Percentiles rank a stretch among this genome's conserved stretches.
phyloP scores from a whole-genome alignment of 371 early-diverging fungal species.

The Rozella allomycis region DNA sequence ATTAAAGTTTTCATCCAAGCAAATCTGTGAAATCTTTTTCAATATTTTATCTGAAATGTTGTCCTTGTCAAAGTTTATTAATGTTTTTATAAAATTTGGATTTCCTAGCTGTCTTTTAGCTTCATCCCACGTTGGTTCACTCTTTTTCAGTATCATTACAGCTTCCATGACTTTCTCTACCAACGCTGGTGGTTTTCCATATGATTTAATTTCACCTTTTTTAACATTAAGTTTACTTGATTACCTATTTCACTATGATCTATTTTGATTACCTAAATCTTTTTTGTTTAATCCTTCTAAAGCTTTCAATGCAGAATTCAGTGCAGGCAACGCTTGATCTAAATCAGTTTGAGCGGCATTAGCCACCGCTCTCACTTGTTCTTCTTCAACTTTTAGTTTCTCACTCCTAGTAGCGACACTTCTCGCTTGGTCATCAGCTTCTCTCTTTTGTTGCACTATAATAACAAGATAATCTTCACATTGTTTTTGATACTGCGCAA shows the following conservation, averaged over 20 bases:
- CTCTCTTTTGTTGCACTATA: constrained; percentile 34
- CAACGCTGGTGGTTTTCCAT: constrained; percentile 28
- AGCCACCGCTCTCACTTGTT: constrained; percentile 27
- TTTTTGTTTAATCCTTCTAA: constrained; percentile 34
- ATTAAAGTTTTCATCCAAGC: constrained; percentile 28
- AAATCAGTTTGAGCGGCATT: constrained; percentile 31
- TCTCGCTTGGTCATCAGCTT: constrained; percentile 36
- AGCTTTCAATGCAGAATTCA: constrained; percentile 27
- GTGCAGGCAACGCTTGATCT: constrained; percentile 27
- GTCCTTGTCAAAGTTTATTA: constrained; percentile 31
- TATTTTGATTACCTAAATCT: constrained; percentile 17
- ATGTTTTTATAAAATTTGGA: constrained; percentile 32
- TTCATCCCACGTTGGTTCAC: constrained; percentile 37
- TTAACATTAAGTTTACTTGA: too few relatives aligned
- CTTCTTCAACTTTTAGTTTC: constrained; percentile 28
- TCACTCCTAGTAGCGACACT: constrained; percentile 24
- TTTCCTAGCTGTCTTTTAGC: constrained; percentile 35
- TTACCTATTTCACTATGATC: background rate
- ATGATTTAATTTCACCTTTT: constrained; percentile 18
- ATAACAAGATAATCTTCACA: constrained; percentile 35
- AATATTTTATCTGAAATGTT: constrained; percentile 32
- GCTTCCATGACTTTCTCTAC: constrained; percentile 38
- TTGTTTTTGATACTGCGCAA: constrained; percentile 27
- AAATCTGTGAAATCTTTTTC: constrained; percentile 24
- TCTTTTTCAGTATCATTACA: constrained; percentile 32